phyloP scores from a whole-genome alignment of 805 yeast genomes.

The Dipodascus geniculatus region DNA sequence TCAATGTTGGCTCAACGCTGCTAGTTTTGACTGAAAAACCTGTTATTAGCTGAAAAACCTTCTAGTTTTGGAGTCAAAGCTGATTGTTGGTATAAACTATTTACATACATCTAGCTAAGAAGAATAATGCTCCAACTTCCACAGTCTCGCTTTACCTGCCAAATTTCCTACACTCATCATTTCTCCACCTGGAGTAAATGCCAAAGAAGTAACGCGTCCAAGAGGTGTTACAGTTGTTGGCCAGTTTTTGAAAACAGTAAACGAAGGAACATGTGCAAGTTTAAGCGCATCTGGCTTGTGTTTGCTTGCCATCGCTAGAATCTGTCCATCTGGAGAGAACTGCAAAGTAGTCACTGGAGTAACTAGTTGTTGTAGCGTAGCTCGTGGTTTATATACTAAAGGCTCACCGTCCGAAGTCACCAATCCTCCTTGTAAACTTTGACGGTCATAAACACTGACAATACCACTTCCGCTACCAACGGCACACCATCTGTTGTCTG shows the following conservation, averaged over 20 bases:
- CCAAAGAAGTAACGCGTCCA: slow-evolving; percentile 78
- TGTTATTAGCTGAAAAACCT: too few species aligned
- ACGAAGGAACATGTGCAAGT: slow-evolving; percentile 77
- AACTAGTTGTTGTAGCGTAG: slow-evolving; percentile 64
- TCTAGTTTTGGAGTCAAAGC: background rate
- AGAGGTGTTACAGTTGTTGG: slow-evolving; percentile 95
- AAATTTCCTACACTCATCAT: slow-evolving; percentile 85
- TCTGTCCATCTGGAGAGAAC: slow-evolving; percentile 82
- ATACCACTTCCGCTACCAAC: slow-evolving; percentile 83
- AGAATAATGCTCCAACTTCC: slow-evolving; percentile 72
- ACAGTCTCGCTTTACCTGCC: slow-evolving; percentile 78
- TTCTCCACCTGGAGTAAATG: slow-evolving; percentile 71
- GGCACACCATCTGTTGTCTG: slow-evolving; percentile 68
- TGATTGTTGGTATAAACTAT: too few species aligned
- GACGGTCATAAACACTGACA: slow-evolving; percentile 72
- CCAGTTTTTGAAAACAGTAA: slow-evolving; percentile 87
- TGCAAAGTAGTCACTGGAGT: slow-evolving; percentile 64
- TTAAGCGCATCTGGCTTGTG: slow-evolving; percentile 78
- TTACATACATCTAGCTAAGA: background rate
- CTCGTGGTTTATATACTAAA: slow-evolving; percentile 38
- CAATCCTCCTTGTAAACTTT: slow-evolving; percentile 15
- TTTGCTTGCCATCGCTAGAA: slow-evolving; percentile 74
- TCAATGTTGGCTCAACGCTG: too few species aligned
- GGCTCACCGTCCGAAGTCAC: slow-evolving; percentile 21
- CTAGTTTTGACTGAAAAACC: too few species aligned